phyloP scores from a whole-genome alignment of 495 filamentous ascomycete genomes.

The Trichoderma erinaceum region DNA sequence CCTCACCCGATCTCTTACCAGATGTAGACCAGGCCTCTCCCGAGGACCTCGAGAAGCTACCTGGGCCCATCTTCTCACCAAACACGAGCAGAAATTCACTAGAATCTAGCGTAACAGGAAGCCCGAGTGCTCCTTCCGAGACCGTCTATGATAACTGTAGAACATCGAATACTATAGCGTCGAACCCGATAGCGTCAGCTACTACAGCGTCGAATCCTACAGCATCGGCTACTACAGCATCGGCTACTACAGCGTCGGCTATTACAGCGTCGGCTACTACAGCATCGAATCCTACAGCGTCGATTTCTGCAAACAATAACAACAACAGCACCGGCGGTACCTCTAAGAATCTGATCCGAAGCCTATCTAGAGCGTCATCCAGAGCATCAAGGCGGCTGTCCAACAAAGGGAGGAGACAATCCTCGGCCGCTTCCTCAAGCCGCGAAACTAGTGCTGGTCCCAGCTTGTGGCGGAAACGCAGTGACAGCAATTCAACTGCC shows the following conservation, averaged over 20 bases:
- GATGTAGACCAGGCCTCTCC: slow-evolving; percentile 27
- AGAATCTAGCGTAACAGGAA: slow-evolving; percentile 12
- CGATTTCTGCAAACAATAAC: slow-evolving; percentile 22
- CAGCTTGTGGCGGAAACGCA: slow-evolving; percentile 75
- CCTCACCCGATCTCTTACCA: slow-evolving; percentile 36
- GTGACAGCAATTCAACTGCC: slow-evolving; percentile 70
- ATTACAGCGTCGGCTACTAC: neutral
- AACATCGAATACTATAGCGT: neutral
- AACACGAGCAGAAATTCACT: slow-evolving; percentile 36
- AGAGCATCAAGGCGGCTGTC: slow-evolving; percentile 29
- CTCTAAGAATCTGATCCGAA: slow-evolving; percentile 33
- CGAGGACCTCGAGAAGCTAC: slow-evolving; percentile 31
- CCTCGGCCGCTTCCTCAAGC: slow-evolving; percentile 63
- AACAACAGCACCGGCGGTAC: neutral
- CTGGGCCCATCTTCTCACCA: slow-evolving; percentile 37
- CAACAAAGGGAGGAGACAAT: slow-evolving; percentile 52
- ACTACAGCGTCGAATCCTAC: slow-evolving; percentile 34
- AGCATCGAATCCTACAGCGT: too few species aligned
- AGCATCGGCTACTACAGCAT: slow-evolving; percentile 16
- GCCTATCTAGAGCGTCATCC: slow-evolving; percentile 32
- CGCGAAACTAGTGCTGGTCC: slow-evolving; percentile 85
- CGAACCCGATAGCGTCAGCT: too few species aligned
- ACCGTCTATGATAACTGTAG: neutral
- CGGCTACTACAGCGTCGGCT: slow-evolving; percentile 23
- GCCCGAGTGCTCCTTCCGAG: slow-evolving; percentile 28